Evolutionary conservation across 106 monocot species (phyloP), one percentile per base, ranked within the genome.

Genomic region (Apostasia shenzhenica): DNA sequence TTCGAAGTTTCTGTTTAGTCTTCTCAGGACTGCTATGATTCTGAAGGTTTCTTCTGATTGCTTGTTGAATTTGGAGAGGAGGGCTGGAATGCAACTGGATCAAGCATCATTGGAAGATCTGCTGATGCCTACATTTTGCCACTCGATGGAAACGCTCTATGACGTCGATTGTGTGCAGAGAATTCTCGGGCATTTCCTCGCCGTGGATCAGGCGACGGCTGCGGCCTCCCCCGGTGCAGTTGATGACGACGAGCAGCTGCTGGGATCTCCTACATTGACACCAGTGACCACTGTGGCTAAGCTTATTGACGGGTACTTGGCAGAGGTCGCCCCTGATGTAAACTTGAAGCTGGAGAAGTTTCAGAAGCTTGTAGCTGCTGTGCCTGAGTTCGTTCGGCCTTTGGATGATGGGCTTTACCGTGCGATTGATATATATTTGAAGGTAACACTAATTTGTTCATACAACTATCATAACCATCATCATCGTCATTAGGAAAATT

Each of bases 361-460:
- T 75, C 81, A 80, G 55, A 48, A 72, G 9, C 71, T 93, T 26
- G 77, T 81, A 53, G 73, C 74, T 39, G 72, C 75, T n/a, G 70
- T 93, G 48, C 92, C 92, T 47, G 92, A 93, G 14, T 88, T 81
- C 75, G 81, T 79, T 42, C 80, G 92, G 37, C 70, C 77, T 6
- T 65, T 88, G 46, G 85, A 86, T 63, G 92, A 93, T 71, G 83
- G 83, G 3, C 79, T 93, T 14, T 93, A 93, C 60, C 79, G 88
- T 69, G 92, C 92, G 5, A 83, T 93, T 52, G 92, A 93, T 61
- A 86, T 83, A 56, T 93, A 79, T 63, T 55, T 92, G 46, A 88
- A 92, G 92, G 92, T 92, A 78, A 77, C 39, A 1, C 13, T 45
- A 2, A 57, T 26, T 8, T 47, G 4, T 67, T 54, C 39, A 44